Percentiles rank a stretch among this genome's conserved stretches.
phyloP scores from a whole-genome alignment of 805 yeast species.

The Kodamaea nitidulidarum region DNA sequence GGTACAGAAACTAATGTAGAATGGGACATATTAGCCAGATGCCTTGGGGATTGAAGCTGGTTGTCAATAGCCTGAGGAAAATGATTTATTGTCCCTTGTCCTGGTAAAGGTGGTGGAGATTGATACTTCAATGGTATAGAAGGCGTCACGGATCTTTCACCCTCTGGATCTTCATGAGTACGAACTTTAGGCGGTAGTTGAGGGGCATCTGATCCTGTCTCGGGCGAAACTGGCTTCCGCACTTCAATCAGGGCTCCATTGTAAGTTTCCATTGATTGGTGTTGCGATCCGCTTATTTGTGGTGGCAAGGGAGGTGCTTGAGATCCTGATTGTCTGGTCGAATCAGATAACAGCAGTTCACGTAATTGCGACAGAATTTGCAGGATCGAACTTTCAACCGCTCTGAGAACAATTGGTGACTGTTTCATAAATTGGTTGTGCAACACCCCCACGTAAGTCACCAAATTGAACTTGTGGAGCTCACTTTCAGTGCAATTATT shows the following conservation, averaged over 20 bases:
- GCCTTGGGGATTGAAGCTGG: no score
- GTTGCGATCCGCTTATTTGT: no score
- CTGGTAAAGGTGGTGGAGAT: constrained; percentile 27
- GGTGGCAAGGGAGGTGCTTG: no score
- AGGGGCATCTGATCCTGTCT: constrained; percentile 14
- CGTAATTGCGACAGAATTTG: not conserved
- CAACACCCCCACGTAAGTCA: constrained; percentile 22
- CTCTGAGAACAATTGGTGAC: constrained; percentile 37
- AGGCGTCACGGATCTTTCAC: constrained; percentile 11
- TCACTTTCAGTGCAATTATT: constrained; percentile 7
- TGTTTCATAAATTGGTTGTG: constrained; percentile 26
- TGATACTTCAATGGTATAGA: constrained; percentile 29
- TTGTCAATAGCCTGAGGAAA: no score
- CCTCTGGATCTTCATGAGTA: constrained; percentile 5
- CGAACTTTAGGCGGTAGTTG: constrained; percentile 23
- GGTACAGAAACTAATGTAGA: no score
- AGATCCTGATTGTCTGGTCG: not conserved
- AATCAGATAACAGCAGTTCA: not conserved
- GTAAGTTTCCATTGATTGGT: no score
- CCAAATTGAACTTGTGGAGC: constrained; percentile 21
- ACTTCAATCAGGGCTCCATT: no score
- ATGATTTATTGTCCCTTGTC: not conserved
- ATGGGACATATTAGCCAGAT: no score
- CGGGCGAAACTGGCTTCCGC: no score
- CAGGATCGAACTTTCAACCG: not conserved